Evolutionary conservation across 106 monocot genomes (phyloP), one percentile per base, ranked within the genome.

Genomic region (Allium cepa): DNA sequence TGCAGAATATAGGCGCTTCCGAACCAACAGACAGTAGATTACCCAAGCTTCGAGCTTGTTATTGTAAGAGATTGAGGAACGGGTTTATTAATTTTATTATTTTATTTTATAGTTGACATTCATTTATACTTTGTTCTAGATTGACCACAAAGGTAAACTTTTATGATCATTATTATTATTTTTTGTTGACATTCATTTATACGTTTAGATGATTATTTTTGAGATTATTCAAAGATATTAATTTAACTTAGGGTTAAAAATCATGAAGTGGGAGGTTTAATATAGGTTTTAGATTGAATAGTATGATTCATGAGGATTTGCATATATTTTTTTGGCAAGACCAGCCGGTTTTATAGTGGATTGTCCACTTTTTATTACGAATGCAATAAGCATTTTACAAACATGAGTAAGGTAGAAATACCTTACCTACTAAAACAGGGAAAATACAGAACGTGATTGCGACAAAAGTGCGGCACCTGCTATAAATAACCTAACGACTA

Each of bases 21-120:
- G 53, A 72, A 72, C 55, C 62, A 72, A 46, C 72, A 62, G 45
- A 60, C 49, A 0, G 72, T 63, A 15, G 62, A 63, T 53, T 72
- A 72, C 28, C 72, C 72, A 4, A 63, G 62, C 46, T 72, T 72
- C 72, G 63, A 72, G 53, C 72, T 72, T 46, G 72, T 72, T 63
- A 62, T 72, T 45, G 62, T 72, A 51, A 63, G 72, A 7, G 72
- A 72, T 16, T 63, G 72, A 7, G 72, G 72, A 1, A 72, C 53
- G 1, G 72, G 72, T 72, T 17, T 50, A 17, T 60, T 11, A 11
- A 11, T 55, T 55, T 1, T 55, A 15, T 15, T 15, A 11, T 55
- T 55, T 55, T 47, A 22, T 15, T 17, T 61, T 16, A 3, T 11
- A 8, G 36, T 36, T 36, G 36, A 36, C 1, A 36, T 36, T 36